Evolutionary conservation across 768 basidiomycete species (phyloP), one percentile per base, ranked within the genome.

Genomic region (Auricularia heimuer): DNA sequence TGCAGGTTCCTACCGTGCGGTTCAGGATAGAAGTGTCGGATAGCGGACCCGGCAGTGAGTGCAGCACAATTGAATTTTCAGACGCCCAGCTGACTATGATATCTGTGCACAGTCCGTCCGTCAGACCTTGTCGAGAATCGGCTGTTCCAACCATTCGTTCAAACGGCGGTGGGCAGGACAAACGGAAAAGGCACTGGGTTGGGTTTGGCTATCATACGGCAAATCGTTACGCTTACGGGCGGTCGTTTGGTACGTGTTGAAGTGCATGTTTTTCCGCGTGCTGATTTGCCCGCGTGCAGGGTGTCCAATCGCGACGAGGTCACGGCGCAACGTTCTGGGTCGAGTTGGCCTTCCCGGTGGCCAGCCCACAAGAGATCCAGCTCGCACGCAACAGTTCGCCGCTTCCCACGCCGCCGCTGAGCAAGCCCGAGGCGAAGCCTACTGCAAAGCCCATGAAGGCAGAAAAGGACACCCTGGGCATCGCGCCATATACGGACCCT

Each of bases 271-370:
- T 18, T 3, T 47, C 11, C 11, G n/a, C 3, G 21, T 11, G 24
- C 54, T 11, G 51, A 1, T 35, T 39, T 24, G 29, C 11, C 1
- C n/a, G 2, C 0, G 35, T 21, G n/a, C 54, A 16, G 70, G 72
- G 72, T 18, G 69, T 74, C 2, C 69, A 61, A 1, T 73, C 71
- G 29, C 71, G 75, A 64, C 69, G 71, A 45, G 78, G 78, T 11
- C 69, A 74, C 63, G 80, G 80, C 11, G 74, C 75, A 1, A 77
- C 74, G 65, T 81, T 81, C 72, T 81, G 80, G 80, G 70, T 76
- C 21, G 75, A 76, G 68, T 66, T 76, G 29, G 47, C 64, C 14
- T 61, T 66, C 34, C 66, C 66, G 3, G 67, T 70, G n/a, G 69
- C 69, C 29, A 58, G 42, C 6, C 51, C 24, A 1, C 56, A 60